A percentile compares a stretch with the other conserved stretches of the same genome.
Evolutionary conservation across 805 yeast genomes (phyloP).

Genomic region (Candida awuae): DNA sequence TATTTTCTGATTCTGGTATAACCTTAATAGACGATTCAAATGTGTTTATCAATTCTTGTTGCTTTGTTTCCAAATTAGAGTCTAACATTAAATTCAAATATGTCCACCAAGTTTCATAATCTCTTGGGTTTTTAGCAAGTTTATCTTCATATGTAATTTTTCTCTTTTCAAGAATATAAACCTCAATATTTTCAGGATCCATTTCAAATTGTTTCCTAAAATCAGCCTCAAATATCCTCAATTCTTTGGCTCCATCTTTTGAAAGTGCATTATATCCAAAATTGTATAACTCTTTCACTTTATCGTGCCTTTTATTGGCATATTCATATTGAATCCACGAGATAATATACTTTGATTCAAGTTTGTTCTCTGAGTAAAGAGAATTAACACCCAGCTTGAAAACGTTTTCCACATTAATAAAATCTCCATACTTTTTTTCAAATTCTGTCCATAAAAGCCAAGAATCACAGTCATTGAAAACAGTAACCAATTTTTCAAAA

Average conservation of each 20-base stretch:
- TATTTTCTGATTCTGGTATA: slow-evolving; percentile 30
- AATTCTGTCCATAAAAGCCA: slow-evolving; percentile 76
- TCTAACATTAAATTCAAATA: slow-evolving; percentile 47
- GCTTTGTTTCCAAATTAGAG: slow-evolving; percentile 14
- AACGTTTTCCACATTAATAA: slow-evolving; percentile 47
- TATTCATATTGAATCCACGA: slow-evolving; percentile 72
- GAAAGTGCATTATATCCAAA: slow-evolving; percentile 39
- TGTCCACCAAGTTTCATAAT: slow-evolving; percentile 82
- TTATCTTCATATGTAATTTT: slow-evolving; percentile 44
- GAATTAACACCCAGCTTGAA: slow-evolving; percentile 62
- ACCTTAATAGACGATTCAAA: slow-evolving; percentile 38
- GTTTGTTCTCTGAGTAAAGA: slow-evolving; percentile 25
- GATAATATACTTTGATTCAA: slow-evolving; percentile 34
- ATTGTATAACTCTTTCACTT: slow-evolving; percentile 52
- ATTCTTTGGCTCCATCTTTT: slow-evolving; percentile 26
- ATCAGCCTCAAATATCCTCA: slow-evolving; percentile 39
- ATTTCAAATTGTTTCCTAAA: slow-evolving; percentile 62
- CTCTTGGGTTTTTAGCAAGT: slow-evolving; percentile 39
- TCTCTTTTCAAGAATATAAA: slow-evolving; percentile 46
- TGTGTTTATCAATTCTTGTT: slow-evolving; percentile 27
- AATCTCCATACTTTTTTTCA: slow-evolving; percentile 47
- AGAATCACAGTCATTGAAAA: slow-evolving; percentile 43
- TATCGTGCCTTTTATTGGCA: slow-evolving; percentile 47
- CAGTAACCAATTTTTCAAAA: slow-evolving; percentile 47
- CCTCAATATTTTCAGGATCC: slow-evolving; percentile 42